Conservation (phyloP, 2,329 filamentous ascomycete species). For the Pseudopyricularia cyperi region DNA sequence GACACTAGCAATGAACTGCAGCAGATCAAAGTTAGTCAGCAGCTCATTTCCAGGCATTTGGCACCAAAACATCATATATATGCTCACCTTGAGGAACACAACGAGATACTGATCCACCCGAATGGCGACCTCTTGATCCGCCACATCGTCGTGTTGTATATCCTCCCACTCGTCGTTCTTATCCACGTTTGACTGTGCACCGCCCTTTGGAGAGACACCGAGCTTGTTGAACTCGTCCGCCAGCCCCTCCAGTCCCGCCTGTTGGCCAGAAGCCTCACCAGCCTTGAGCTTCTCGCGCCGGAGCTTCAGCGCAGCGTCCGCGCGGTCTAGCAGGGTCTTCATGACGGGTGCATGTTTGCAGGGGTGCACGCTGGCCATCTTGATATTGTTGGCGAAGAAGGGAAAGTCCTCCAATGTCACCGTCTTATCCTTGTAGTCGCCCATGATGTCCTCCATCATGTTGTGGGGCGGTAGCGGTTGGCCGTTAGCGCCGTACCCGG, state of each 20-base stretch:
- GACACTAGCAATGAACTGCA: constrained; percentile 67
- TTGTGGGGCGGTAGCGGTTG: constrained; percentile 30
- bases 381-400: constrained; percentile 80
- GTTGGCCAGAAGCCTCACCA: neutral
- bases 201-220: constrained; percentile 25
- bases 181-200: constrained; percentile 30
- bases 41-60: neutral
- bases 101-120: constrained; percentile 82
- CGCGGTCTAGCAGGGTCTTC: constrained; percentile 92
- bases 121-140: constrained; percentile 66
- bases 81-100: constrained; percentile 67
- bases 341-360: constrained; percentile 97
- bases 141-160: constrained; percentile 45
- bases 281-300: constrained; percentile 65
- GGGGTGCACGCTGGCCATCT: constrained; percentile 93
- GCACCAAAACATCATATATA: neutral
- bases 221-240: constrained; percentile 66
- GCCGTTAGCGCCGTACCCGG: constrained; percentile 69
- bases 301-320: constrained; percentile 83
- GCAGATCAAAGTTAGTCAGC: neutral
- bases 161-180: constrained; percentile 53
- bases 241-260: constrained; percentile 65
- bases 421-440: constrained; percentile 53
- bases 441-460: constrained; percentile 26
- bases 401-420: constrained; percentile 97